These are phyloP conservation scores for Trichosanthes truncata DNA, from an alignment of 306 rosid species.

Conservation along the genomic window DNA sequence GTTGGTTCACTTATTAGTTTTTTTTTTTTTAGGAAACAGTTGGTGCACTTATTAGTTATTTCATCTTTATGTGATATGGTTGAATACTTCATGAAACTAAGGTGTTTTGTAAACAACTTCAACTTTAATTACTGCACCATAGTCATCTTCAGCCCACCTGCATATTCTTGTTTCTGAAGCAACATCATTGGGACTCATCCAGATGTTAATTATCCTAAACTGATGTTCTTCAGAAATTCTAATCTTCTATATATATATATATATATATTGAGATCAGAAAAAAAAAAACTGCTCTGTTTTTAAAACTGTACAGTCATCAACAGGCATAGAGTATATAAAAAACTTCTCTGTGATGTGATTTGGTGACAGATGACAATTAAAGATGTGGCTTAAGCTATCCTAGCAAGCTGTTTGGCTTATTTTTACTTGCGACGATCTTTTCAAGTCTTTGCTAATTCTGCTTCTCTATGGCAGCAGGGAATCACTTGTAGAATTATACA, in stretches of 20 bases:
- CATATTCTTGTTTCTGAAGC: not conserved
- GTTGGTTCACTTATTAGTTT: not conserved
- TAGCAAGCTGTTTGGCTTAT: not conserved
- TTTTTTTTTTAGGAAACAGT: not conserved
- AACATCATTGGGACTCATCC: not conserved
- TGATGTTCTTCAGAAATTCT: too few relatives aligned
- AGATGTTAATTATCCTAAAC: too few relatives aligned
- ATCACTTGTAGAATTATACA: slow-evolving; percentile 46
- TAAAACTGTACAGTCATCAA: not conserved
- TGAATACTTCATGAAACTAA: not conserved
- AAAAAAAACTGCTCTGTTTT: not conserved
- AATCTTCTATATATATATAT: too few relatives aligned
- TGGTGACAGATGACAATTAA: not conserved
- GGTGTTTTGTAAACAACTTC: not conserved
- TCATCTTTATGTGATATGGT: not conserved
- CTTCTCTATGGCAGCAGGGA: slow-evolving; percentile 28
- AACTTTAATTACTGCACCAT: not conserved
- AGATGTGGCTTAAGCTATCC: not conserved
- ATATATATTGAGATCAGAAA: too few relatives aligned
- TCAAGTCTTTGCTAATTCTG: slow-evolving; percentile 4
- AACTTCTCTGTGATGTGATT: not conserved
- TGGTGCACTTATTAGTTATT: not conserved
- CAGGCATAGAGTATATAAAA: not conserved
- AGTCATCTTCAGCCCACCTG: not conserved
- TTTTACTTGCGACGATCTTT: not conserved